Conservation (phyloP, 768 basidiomycete species). For the Baorangia bicolor region DNA sequence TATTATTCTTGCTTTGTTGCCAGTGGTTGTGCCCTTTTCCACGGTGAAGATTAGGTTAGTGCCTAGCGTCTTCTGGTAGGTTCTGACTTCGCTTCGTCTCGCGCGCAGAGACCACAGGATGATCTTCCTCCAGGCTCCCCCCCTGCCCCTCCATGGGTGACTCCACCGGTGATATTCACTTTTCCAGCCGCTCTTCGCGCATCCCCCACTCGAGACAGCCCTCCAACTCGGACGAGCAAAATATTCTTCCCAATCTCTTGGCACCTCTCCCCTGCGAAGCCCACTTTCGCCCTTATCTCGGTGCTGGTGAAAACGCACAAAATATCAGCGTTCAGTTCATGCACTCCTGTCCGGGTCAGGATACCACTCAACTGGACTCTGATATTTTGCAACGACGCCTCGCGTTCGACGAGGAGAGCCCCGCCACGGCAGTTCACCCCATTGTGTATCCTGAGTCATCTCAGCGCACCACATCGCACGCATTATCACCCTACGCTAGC, state of each 20-base stretch:
- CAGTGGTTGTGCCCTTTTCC: conserved; percentile 26
- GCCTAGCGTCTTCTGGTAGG: conserved; percentile 21
- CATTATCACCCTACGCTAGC: conserved; percentile 12
- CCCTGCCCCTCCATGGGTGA: conserved; percentile 21
- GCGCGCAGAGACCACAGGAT: conserved; percentile 18
- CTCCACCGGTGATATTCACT: conserved; percentile 16
- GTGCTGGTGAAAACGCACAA: conserved; percentile 12
- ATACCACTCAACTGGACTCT: conserved; percentile 25
- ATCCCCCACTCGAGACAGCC: conserved; percentile 10
- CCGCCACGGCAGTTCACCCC: not conserved
- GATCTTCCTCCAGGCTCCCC: conserved; percentile 17
- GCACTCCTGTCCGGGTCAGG: conserved; percentile 24
- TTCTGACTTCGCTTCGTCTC: conserved; percentile 7
- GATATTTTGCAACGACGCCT: conserved; percentile 24
- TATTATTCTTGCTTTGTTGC: conserved; percentile 13
- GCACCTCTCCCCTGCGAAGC: conserved; percentile 15
- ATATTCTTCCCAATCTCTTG: conserved; percentile 19
- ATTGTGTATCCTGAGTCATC: conserved; percentile 31
- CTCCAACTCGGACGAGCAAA: conserved; percentile 15
- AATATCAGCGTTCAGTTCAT: conserved; percentile 34
- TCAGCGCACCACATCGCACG: conserved; percentile 30
- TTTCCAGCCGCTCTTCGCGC: conserved; percentile 10
- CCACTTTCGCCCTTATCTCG: conserved; percentile 16
- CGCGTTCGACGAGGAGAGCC: conserved; percentile 5
- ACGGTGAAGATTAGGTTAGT: conserved; percentile 26